These are phyloP conservation scores for Ophiostoma fasciatum DNA, from an alignment of 2,329 filamentous ascomycete genomes.

Conservation along the genomic window DNA sequence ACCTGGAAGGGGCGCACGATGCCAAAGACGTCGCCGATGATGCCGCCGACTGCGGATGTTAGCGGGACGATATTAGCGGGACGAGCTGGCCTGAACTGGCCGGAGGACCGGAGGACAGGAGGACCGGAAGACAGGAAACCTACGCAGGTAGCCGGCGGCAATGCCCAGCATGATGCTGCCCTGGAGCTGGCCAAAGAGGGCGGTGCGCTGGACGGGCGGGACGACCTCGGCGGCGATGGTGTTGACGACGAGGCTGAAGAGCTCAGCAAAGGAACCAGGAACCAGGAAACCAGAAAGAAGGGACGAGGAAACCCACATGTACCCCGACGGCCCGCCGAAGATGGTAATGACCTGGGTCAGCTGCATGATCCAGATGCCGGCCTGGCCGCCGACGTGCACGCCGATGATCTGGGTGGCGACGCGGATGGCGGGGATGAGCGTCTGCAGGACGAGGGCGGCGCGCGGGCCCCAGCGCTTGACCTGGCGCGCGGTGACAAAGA, in stretches of 20 bases:
- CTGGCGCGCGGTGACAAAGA: constrained; percentile 52
- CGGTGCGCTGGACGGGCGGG: constrained; percentile 42
- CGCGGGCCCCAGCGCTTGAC: constrained; percentile 54
- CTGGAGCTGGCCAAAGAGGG: constrained; percentile 49
- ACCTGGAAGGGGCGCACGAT: constrained; percentile 51
- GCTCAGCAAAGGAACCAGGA: background rate
- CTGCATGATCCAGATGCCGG: constrained; percentile 56
- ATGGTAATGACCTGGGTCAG: constrained; percentile 52
- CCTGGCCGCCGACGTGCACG: constrained; percentile 42
- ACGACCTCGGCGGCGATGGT: constrained; percentile 53
- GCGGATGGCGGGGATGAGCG: constrained; percentile 48
- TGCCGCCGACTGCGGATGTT: constrained; percentile 36
- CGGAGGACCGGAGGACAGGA: too few species aligned
- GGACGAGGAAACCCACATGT: constrained; percentile 29
- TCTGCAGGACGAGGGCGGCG: constrained; percentile 45
- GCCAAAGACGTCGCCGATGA: constrained; percentile 47
- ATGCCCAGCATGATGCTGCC: constrained; percentile 54
- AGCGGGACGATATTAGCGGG: background rate
- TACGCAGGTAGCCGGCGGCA: constrained; percentile 45
- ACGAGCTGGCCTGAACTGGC: background rate
- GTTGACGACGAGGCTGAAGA: constrained; percentile 43
- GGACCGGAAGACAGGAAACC: constrained; percentile 9
- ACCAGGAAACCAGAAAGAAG: too few species aligned
- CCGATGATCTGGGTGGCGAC: constrained; percentile 50
- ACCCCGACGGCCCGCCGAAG: constrained; percentile 53